Conservation (phyloP, 208 protist genomes). For the Trypanosoma avium region DNA sequence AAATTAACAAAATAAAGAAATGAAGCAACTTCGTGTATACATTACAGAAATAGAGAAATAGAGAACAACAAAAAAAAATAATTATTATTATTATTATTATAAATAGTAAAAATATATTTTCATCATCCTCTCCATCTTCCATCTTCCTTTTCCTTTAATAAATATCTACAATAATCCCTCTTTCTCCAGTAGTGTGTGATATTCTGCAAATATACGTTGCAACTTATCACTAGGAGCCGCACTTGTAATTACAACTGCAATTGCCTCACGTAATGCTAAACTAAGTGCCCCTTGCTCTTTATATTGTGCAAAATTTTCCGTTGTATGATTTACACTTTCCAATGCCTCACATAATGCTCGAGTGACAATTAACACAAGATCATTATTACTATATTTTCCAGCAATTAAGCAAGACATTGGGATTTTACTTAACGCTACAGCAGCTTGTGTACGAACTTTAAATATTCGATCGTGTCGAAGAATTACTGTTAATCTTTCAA, state of each 20-base stretch:
- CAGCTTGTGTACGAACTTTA: conserved; percentile 85
- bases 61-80: not conserved
- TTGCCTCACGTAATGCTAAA: conserved; percentile 37
- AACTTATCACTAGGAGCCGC: conserved; percentile 49
- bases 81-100: not conserved
- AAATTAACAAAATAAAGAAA: not conserved
- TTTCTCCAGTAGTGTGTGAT: conserved; percentile 40
- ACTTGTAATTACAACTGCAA: conserved; percentile 45
- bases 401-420: conserved; percentile 28
- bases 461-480: conserved; percentile 68
- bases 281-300: conserved; percentile 58
- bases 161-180: conserved; percentile 43
- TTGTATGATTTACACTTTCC: conserved; percentile 24
- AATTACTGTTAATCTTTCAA: conserved; percentile 49
- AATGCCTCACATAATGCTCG: conserved; percentile 64
- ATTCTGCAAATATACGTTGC: conserved; percentile 52
- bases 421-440: conserved; percentile 42
- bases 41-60: not conserved
- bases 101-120: not conserved
- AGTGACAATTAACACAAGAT: conserved; percentile 49
- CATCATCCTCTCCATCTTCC: not conserved
- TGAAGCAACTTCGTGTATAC: not conserved
- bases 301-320: conserved; percentile 69
- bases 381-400: conserved; percentile 33
- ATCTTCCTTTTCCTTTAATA: not conserved